Percentiles rank a stretch among this genome's conserved stretches.
phyloP scores from a whole-genome alignment of 208 protist species.

The Leishmania martiniquensis region DNA sequence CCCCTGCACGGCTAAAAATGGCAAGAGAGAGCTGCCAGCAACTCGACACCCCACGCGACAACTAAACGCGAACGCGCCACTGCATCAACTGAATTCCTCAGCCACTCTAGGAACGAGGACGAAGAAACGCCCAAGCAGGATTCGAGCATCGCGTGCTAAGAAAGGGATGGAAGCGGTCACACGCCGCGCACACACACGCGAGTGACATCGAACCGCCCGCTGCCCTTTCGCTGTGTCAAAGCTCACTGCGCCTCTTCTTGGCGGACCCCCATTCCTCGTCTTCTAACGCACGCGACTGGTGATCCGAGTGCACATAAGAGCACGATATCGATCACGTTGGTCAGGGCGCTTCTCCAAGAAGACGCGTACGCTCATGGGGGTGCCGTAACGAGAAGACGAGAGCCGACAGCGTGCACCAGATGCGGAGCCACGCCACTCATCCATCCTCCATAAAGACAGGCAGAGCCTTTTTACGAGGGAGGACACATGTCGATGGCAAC shows the following conservation, averaged over 20 bases:
- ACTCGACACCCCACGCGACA: not conserved
- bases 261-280: not conserved
- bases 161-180: not conserved
- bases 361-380: not conserved
- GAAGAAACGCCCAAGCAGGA: not conserved
- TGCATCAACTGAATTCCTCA: not conserved
- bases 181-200: conserved; percentile 27
- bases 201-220: not conserved
- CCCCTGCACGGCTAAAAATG: not conserved
- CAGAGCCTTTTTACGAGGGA: not conserved
- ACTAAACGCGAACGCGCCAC: not conserved
- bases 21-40: not conserved
- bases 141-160: not conserved
- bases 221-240: not conserved
- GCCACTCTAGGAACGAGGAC: not conserved
- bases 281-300: not conserved
- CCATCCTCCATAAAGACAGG: not conserved
- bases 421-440: not conserved
- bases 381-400: not conserved
- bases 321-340: not conserved
- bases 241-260: not conserved
- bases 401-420: not conserved
- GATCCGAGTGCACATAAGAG: not conserved
- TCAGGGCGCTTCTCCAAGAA: not conserved
- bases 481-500: not conserved